Evolutionary conservation across 2,329 filamentous ascomycete species (phyloP).

Genomic region (Metarhizium brunneum): DNA sequence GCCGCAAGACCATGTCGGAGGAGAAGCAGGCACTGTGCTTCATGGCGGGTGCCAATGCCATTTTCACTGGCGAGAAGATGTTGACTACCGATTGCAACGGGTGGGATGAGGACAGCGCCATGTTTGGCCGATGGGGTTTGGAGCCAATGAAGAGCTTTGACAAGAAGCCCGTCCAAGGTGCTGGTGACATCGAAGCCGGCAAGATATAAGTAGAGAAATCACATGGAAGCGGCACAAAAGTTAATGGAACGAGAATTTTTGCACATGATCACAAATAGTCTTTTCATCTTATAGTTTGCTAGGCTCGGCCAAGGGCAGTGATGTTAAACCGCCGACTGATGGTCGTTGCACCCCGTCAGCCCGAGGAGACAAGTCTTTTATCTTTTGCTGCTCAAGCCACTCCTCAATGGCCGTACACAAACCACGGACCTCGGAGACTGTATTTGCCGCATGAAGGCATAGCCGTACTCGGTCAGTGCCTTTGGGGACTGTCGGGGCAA

Average conservation of each 20-base stretch:
- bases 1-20: slow-evolving; percentile 74
- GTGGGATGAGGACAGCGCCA: slow-evolving; percentile 77
- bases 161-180: slow-evolving; percentile 20
- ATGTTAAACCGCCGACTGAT: neutral
- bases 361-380: neutral
- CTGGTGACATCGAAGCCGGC: slow-evolving; percentile 7
- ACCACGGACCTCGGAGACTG: slow-evolving; percentile 42
- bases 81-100: slow-evolving; percentile 84
- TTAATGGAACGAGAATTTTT: neutral
- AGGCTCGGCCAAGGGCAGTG: neutral
- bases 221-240: neutral
- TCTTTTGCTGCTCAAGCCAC: slow-evolving; percentile 29
- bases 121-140: slow-evolving; percentile 78
- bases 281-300: slow-evolving; percentile 5
- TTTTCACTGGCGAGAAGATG: slow-evolving; percentile 95
- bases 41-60: slow-evolving; percentile 85
- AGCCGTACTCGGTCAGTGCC: slow-evolving; percentile 57
- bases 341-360: neutral
- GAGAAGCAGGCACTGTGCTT: slow-evolving; percentile 87
- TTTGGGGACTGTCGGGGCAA: slow-evolving; percentile 56
- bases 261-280: neutral
- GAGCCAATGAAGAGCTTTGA: slow-evolving; percentile 59
- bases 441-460: slow-evolving; percentile 61
- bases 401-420: slow-evolving; percentile 36
- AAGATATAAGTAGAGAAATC: neutral